A percentile compares a stretch with the other conserved stretches of the same genome.
phyloP scores from a whole-genome alignment of 2,329 filamentous ascomycete species.

The Calycina herbarum region DNA sequence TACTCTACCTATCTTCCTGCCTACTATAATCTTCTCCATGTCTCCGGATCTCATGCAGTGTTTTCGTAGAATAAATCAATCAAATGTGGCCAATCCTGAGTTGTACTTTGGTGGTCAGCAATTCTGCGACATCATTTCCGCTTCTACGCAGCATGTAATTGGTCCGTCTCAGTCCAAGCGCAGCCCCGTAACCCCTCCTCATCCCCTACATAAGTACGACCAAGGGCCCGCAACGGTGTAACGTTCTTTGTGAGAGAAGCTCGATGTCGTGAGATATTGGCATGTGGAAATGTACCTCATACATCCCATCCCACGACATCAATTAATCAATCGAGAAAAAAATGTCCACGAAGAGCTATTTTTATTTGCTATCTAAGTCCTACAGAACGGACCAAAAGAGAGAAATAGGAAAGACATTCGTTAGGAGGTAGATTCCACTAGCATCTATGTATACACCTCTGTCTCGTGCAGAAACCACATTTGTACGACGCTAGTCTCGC shows the following conservation, averaged over 20 bases:
- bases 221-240: not conserved
- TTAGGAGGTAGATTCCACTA: no score
- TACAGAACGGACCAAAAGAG: not conserved
- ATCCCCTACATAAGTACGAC: not conserved
- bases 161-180: not conserved
- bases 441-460: not conserved
- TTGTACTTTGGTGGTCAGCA: not conserved
- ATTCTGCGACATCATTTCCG: not conserved
- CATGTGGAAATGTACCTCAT: not conserved
- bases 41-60: not conserved
- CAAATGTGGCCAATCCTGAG: not conserved
- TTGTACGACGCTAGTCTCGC: not conserved
- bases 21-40: not conserved
- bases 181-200: not conserved
- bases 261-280: not conserved
- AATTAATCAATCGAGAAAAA: not conserved
- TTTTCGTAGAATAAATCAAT: not conserved
- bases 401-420: not conserved
- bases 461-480: not conserved
- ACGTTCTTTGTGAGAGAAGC: not conserved
- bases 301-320: not conserved
- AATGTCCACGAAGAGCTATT: not conserved
- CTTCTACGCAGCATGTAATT: not conserved
- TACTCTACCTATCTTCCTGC: not conserved
- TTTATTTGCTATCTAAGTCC: not conserved